Evolutionary conservation across 257 asterid genomes (phyloP).

Genomic region (Nicotiana knightiana): DNA sequence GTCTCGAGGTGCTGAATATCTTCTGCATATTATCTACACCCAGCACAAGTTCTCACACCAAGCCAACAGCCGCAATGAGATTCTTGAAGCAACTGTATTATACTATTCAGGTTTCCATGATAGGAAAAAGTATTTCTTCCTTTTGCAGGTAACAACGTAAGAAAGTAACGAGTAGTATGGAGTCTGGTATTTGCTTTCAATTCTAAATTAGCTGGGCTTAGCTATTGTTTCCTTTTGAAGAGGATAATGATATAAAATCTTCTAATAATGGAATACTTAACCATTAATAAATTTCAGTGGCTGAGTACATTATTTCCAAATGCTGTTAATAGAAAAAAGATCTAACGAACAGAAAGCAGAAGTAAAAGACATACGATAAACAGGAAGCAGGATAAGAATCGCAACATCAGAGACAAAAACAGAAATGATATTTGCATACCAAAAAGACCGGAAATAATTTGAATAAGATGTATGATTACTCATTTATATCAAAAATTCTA

Average conservation of each 20-base stretch:
- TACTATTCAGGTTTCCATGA: neutral
- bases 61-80: neutral
- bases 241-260: conserved; percentile 5
- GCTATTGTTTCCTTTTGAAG: neutral
- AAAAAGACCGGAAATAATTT: conserved; percentile 1
- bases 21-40: neutral
- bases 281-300: neutral
- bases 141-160: neutral
- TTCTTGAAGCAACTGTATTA: neutral
- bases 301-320: neutral
- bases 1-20: neutral
- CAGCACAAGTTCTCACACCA: neutral
- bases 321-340: neutral
- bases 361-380: neutral
- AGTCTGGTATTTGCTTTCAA: neutral
- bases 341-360: neutral
- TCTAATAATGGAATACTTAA: neutral
- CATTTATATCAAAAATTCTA: conserved; percentile 5
- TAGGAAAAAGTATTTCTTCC: neutral
- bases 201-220: neutral
- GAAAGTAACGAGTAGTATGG: neutral
- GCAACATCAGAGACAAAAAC: neutral
- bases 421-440: conserved; percentile 1
- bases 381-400: neutral
- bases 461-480: conserved; percentile 9